phyloP scores from a whole-genome alignment of 164 flowering plant species.

The Akebia trifoliata region DNA sequence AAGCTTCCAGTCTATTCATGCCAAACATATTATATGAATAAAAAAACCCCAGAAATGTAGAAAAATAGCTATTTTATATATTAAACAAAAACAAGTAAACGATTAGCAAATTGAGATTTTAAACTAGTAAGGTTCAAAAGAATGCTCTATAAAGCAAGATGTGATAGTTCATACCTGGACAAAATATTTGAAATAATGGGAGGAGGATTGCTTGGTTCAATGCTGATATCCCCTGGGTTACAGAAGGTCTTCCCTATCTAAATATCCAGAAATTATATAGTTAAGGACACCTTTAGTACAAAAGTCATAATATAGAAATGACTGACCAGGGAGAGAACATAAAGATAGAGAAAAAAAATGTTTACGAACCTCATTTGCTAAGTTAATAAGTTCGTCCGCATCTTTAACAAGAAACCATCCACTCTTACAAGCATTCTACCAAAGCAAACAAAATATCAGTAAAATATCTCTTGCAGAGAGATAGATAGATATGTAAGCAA shows the following conservation, averaged over 20 bases:
- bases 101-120: too few relatives aligned
- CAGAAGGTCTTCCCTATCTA: conserved; percentile 49
- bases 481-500: not conserved
- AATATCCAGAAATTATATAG: conserved; percentile 5
- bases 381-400: conserved; percentile 39
- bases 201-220: conserved; percentile 21
- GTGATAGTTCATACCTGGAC: conserved; percentile 46
- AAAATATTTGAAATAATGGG: conserved; percentile 36
- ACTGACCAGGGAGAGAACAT: not conserved
- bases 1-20: too few relatives aligned
- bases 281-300: conserved; percentile 4
- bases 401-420: conserved; percentile 65
- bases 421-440: conserved; percentile 62
- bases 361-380: conserved; percentile 57
- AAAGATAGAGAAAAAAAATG: conserved; percentile 1
- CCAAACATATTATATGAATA: too few relatives aligned
- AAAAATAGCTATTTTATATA: too few relatives aligned
- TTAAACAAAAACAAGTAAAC: too few relatives aligned
- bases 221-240: conserved; percentile 23
- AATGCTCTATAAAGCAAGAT: not conserved
- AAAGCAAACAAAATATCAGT: conserved; percentile 7
- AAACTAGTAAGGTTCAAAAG: not conserved
- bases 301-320: not conserved
- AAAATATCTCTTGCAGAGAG: not conserved
- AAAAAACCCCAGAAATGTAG: too few relatives aligned